phyloP scores from a whole-genome alignment of 192 early-diverging fungal genomes.

The Entrophospora sp. region DNA sequence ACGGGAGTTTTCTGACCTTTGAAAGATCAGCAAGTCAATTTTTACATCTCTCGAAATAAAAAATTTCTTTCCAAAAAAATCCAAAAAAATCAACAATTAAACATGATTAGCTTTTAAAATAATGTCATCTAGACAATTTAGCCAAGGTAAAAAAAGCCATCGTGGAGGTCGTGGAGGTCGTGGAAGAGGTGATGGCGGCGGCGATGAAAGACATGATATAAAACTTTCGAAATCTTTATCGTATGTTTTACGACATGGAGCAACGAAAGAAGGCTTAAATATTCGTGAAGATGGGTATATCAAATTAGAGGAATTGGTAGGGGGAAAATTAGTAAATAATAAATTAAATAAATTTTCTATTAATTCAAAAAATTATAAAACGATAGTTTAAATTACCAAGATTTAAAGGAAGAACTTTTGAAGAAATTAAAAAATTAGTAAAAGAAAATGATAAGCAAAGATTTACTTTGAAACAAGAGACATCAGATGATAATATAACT shows the following conservation, averaged over 20 bases:
- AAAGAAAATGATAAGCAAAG: slow-evolving; percentile 77
- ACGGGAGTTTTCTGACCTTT: too few relatives aligned
- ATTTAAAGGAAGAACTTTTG: slow-evolving; percentile 51
- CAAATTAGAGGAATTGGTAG: slow-evolving; percentile 54
- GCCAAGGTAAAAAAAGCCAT: too few relatives aligned
- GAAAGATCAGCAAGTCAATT: too few relatives aligned
- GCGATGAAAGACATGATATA: too few relatives aligned
- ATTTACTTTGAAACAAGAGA: slow-evolving; percentile 47
- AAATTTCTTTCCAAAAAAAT: too few relatives aligned
- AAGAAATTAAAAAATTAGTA: slow-evolving; percentile 59
- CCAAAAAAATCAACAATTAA: too few relatives aligned
- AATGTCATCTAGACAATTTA: too few relatives aligned
- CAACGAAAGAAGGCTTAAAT: slow-evolving; percentile 61
- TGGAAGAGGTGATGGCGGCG: too few relatives aligned
- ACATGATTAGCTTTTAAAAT: too few relatives aligned
- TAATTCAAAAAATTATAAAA: background rate
- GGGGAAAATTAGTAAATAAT: slow-evolving; percentile 9
- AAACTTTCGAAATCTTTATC: slow-evolving; percentile 67
- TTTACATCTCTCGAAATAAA: too few relatives aligned
- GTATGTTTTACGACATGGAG: slow-evolving; percentile 79
- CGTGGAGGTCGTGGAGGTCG: too few relatives aligned
- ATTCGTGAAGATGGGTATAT: slow-evolving; percentile 75
- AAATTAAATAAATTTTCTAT: background rate
- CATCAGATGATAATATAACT: background rate
- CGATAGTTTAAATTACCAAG: slow-evolving; percentile 42